A percentile compares a stretch with the other conserved stretches of the same genome.
Evolutionary conservation across 2,329 filamentous ascomycete species (phyloP).

Genomic region (Diaporthe vaccinii): DNA sequence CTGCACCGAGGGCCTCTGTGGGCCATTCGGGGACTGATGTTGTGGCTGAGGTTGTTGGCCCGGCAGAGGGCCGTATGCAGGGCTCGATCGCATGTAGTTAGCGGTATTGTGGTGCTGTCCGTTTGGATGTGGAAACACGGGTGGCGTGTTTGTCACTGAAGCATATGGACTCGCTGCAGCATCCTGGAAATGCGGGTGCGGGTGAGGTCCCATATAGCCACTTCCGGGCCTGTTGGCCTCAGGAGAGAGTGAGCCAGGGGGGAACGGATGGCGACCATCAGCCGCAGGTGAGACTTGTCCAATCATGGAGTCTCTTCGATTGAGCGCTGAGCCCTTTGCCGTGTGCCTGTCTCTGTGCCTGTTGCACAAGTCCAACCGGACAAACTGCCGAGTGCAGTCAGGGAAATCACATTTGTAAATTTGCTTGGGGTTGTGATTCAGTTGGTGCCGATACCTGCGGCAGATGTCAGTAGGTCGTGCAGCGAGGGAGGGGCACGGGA

Average conservation of each 20-base stretch:
- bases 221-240: conserved; percentile 60
- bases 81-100: conserved; percentile 60
- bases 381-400: conserved; percentile 90
- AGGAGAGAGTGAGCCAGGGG: conserved; percentile 60
- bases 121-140: conserved; percentile 51
- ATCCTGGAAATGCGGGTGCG: conserved; percentile 63
- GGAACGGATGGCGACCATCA: conserved; percentile 57
- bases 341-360: conserved; percentile 86
- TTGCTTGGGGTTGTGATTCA: conserved; percentile 96
- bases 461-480: conserved; percentile 45
- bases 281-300: conserved; percentile 61
- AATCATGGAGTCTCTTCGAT: conserved; percentile 78
- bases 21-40: conserved; percentile 58
- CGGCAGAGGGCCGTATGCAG: conserved; percentile 51
- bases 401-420: conserved; percentile 95
- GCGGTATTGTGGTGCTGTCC: conserved; percentile 53
- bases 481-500: neutral
- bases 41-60: conserved; percentile 49
- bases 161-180: conserved; percentile 60
- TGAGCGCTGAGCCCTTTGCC: conserved; percentile 81
- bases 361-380: conserved; percentile 92
- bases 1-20: conserved; percentile 62
- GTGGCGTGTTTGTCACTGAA: conserved; percentile 60
- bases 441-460: conserved; percentile 83
- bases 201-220: conserved; percentile 57